Evolutionary conservation across 257 asterid genomes (phyloP), one percentile per base, ranked within the genome.

Genomic region (Paraleonurus japonicus): DNA sequence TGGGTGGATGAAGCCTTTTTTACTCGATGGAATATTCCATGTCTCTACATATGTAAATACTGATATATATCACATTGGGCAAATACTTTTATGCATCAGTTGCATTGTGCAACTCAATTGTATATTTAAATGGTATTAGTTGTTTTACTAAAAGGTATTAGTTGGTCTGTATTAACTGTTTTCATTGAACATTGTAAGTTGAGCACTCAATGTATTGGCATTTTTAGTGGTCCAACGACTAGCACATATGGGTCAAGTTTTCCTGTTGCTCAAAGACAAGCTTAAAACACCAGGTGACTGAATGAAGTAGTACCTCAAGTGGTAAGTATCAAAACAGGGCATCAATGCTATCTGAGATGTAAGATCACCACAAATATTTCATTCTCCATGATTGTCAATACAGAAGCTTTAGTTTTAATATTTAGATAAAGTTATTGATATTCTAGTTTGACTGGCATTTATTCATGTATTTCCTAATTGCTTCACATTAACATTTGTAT

Each of bases 341-440:
- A 22, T 51, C 50, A 4, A 33, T n/a, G 30, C 66, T 53, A 55
- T 55, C 71, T 63, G 37, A 22, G 65, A 64, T 54, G 62, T 30
- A 51, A 22, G 26, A 65, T 45, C 37, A 57, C 6, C 3, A 12
- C 11, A 9, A 26, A 61, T 50, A 50, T 60, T 45, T 28, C 54
- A 61, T 61, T 70, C 48, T 70, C 58, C 33, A 48, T 59, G 17
- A 47, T 53, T 17, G 61, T 45, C 50, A 60, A 15, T 30, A 47
- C 30, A 30, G 70, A 64, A 57, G 22, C 39, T 53, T 37, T 45
- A 9, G 77, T 32, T 2, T 30, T 11, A 19, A 30, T 37, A 57
- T 33, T 35, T 70, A 7, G 22, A 58, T 24, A 59, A 19, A 41
- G 48, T 12, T 43, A 16, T 4, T 41, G 12, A 55, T 37, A 28